phyloP scores from a whole-genome alignment of 1,139 yeast species.

The Hemisphaericaspora xylanilytica region DNA sequence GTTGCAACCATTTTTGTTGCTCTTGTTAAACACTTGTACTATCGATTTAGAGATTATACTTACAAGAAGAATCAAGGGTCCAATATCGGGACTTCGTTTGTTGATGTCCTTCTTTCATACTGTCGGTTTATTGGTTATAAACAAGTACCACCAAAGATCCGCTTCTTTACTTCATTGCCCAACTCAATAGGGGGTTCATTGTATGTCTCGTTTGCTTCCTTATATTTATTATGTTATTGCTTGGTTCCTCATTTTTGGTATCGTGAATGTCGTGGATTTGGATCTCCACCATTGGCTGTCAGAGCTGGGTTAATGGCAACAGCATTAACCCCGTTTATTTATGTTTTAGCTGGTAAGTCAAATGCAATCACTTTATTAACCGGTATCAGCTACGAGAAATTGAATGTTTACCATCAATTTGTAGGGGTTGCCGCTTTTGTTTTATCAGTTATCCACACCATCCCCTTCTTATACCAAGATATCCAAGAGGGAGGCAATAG shows the following conservation, averaged over 20 bases:
- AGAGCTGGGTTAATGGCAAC: slow-evolving; percentile 54
- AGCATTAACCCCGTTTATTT: slow-evolving; percentile 53
- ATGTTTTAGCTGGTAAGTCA: slow-evolving; percentile 52
- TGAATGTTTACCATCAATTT: slow-evolving; percentile 54
- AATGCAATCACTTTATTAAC: slow-evolving; percentile 51
- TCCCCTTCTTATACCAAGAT: slow-evolving; percentile 52
- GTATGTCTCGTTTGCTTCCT: slow-evolving; percentile 36
- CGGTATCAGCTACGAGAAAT: slow-evolving; percentile 55
- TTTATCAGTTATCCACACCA: slow-evolving; percentile 50
- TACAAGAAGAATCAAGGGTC: slow-evolving; percentile 18
- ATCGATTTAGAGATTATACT: slow-evolving; percentile 31
- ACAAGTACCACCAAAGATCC: slow-evolving; percentile 37
- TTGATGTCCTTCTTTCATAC: slow-evolving; percentile 37
- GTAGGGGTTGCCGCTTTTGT: slow-evolving; percentile 45
- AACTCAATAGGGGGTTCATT: slow-evolving; percentile 48
- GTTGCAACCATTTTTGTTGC: slow-evolving; percentile 37
- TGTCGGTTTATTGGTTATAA: slow-evolving; percentile 50
- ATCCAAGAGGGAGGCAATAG: slow-evolving; percentile 50
- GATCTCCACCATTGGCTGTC: slow-evolving; percentile 63
- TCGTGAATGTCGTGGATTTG: slow-evolving; percentile 56
- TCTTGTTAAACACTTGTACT: slow-evolving; percentile 38
- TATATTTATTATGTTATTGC: slow-evolving; percentile 47
- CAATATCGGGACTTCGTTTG: slow-evolving; percentile 16
- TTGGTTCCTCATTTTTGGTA: slow-evolving; percentile 55
- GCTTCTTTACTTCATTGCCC: slow-evolving; percentile 48